Evolutionary conservation across 2,329 filamentous ascomycete species (phyloP).

Genomic region (Colletotrichum lindemuthianum): DNA sequence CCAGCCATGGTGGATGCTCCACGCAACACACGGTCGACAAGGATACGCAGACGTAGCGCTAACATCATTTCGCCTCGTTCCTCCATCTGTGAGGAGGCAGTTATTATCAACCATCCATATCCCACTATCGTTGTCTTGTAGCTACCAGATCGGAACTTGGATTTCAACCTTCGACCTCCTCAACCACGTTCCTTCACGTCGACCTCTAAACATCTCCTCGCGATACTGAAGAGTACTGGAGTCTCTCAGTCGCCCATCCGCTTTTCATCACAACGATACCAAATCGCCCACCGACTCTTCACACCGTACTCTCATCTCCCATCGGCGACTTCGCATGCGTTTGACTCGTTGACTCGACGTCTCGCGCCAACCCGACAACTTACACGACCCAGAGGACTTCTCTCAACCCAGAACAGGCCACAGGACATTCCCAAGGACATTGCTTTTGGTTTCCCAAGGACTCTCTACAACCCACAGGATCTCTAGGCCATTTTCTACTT

Average conservation of each 20-base stretch:
- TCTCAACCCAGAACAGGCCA: slow-evolving; percentile 36
- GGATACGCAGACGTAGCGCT: slow-evolving; percentile 35
- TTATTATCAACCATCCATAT: slow-evolving; percentile 38
- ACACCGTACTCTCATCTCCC: neutral
- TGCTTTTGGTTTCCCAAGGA: slow-evolving; percentile 33
- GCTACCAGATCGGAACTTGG: neutral
- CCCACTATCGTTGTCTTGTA: slow-evolving; percentile 35
- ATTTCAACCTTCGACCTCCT: slow-evolving; percentile 31
- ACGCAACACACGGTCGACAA: slow-evolving; percentile 44
- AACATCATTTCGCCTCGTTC: slow-evolving; percentile 38
- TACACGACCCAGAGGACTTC: slow-evolving; percentile 34
- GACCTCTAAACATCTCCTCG: slow-evolving; percentile 38
- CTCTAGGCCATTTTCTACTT: slow-evolving; percentile 36
- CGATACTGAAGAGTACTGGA: slow-evolving; percentile 29
- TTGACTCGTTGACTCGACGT: slow-evolving; percentile 64
- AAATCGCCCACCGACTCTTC: slow-evolving; percentile 24
- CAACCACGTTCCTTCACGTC: slow-evolving; percentile 52
- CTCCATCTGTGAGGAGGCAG: slow-evolving; percentile 28
- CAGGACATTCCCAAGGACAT: slow-evolving; percentile 27
- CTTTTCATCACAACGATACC: slow-evolving; percentile 22
- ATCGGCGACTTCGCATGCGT: slow-evolving; percentile 21
- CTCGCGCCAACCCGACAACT: slow-evolving; percentile 44
- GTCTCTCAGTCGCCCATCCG: slow-evolving; percentile 24
- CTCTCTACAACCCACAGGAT: slow-evolving; percentile 29
- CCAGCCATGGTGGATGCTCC: slow-evolving; percentile 46